Percentiles rank a stretch among this genome's conserved stretches.
Evolutionary conservation across 2,329 filamentous ascomycete species (phyloP).

Genomic region (Paraphaeosphaeria sporulosa): DNA sequence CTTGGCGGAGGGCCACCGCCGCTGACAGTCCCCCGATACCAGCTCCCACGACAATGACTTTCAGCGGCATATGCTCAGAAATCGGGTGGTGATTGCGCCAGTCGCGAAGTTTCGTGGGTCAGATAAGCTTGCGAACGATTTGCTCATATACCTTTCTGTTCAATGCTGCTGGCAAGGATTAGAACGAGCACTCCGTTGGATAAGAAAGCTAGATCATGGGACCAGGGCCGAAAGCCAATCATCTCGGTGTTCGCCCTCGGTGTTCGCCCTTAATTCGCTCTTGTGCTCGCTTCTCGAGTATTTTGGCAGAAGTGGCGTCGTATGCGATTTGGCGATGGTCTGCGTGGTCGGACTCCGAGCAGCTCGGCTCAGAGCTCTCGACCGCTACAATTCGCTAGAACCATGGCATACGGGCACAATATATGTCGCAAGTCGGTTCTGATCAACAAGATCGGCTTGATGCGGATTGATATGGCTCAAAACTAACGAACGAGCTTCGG

Average conservation of each 20-base stretch:
- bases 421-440: not conserved
- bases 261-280: not conserved
- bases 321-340: not conserved
- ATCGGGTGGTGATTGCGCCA: not conserved
- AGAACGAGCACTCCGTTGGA: not conserved
- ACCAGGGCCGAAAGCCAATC: not conserved
- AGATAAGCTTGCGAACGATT: not conserved
- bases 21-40: constrained; percentile 10
- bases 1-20: constrained; percentile 12
- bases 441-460: not conserved
- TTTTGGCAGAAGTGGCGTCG: not conserved
- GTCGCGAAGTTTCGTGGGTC: not conserved
- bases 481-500: too few species aligned
- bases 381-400: not conserved
- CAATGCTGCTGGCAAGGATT: not conserved
- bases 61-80: constrained; percentile 2
- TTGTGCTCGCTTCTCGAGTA: not conserved
- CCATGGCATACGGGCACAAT: not conserved
- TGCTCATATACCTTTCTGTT: not conserved
- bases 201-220: not conserved
- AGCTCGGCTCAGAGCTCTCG: not conserved
- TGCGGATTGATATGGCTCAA: too few species aligned
- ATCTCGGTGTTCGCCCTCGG: not conserved
- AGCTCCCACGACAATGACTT: constrained; percentile 6
- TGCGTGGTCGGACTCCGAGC: constrained; percentile 2